Conservation (phyloP, 2,329 filamentous ascomycete species). For the Helminthosporium solani region DNA sequence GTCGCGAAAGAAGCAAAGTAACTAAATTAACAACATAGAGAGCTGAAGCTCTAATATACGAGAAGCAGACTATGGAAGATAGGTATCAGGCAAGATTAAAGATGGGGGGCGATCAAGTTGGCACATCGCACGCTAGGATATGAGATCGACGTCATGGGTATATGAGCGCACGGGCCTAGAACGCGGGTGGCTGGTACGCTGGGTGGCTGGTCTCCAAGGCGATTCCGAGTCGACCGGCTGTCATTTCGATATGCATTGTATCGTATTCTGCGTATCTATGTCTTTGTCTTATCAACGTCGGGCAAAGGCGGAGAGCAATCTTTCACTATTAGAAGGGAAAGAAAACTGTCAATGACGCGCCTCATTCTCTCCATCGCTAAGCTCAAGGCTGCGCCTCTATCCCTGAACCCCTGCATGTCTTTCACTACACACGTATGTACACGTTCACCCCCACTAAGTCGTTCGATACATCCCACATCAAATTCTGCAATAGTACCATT, state of each 20-base stretch:
- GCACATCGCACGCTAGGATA: conserved; percentile 4
- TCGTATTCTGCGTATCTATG: not conserved
- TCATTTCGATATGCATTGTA: not conserved
- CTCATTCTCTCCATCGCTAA: conserved; percentile 2
- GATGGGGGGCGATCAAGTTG: conserved; percentile 6
- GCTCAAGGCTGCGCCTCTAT: not conserved
- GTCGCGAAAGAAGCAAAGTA: not conserved
- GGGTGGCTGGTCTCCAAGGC: too few species aligned
- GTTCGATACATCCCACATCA: not conserved
- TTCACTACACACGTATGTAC: too few species aligned
- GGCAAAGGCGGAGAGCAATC: too few species aligned
- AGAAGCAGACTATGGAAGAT: not conserved
- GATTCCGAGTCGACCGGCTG: not conserved
- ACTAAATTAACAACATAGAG: not conserved
- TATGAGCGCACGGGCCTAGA: conserved; percentile 3
- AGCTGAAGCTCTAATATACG: not conserved
- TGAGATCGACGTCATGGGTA: conserved; percentile 21
- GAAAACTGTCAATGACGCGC: conserved; percentile 5
- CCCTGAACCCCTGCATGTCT: not conserved
- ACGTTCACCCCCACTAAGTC: not conserved
- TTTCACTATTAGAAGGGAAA: too few species aligned
- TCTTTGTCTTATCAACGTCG: not conserved
- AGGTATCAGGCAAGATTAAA: not conserved
- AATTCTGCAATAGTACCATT: not conserved
- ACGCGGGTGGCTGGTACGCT: not conserved